A percentile compares a stretch with the other conserved stretches of the same genome.
phyloP scores from a whole-genome alignment of 2,329 filamentous ascomycete species.

The Xylariaceae sp. region DNA sequence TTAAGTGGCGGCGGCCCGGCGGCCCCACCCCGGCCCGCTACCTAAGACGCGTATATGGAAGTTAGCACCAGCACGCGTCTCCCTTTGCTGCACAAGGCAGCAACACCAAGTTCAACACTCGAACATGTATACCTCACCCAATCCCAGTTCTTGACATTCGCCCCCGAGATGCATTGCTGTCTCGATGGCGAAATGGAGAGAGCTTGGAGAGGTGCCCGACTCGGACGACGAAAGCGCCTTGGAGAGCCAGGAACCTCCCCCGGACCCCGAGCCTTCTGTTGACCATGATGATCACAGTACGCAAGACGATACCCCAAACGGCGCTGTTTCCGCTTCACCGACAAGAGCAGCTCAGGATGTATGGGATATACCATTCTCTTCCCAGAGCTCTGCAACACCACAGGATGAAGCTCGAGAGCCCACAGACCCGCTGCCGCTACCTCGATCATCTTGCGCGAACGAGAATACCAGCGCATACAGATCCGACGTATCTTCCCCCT shows the following conservation, averaged over 20 bases:
- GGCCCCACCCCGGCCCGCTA: conserved; percentile 9
- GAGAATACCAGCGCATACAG: too few relatives aligned
- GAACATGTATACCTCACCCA: not conserved
- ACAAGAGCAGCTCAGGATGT: conserved; percentile 9
- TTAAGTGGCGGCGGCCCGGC: too few relatives aligned
- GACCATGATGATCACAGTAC: not conserved
- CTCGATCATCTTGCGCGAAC: too few relatives aligned
- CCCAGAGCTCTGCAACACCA: conserved; percentile 10
- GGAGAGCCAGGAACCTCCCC: conserved; percentile 27
- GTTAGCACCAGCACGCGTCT: conserved; percentile 3
- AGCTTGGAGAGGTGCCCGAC: conserved; percentile 36
- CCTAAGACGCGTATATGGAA: conserved; percentile 10
- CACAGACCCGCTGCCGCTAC: too few relatives aligned
- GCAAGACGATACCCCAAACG: conserved; percentile 1
- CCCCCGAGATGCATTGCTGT: conserved; percentile 24
- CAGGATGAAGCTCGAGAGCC: conserved; percentile 18
- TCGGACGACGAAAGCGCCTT: conserved; percentile 34
- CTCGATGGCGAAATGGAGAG: conserved; percentile 35
- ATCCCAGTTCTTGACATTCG: not conserved
- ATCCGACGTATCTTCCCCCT: too few relatives aligned
- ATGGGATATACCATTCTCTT: conserved; percentile 26
- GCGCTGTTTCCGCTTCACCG: too few relatives aligned
- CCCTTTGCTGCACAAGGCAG: not conserved
- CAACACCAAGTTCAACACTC: not conserved
- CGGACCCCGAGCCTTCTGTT: conserved; percentile 8